These are phyloP conservation scores for Vitis riparia DNA, from an alignment of 164 flowering plant species.

Conservation along the genomic window DNA sequence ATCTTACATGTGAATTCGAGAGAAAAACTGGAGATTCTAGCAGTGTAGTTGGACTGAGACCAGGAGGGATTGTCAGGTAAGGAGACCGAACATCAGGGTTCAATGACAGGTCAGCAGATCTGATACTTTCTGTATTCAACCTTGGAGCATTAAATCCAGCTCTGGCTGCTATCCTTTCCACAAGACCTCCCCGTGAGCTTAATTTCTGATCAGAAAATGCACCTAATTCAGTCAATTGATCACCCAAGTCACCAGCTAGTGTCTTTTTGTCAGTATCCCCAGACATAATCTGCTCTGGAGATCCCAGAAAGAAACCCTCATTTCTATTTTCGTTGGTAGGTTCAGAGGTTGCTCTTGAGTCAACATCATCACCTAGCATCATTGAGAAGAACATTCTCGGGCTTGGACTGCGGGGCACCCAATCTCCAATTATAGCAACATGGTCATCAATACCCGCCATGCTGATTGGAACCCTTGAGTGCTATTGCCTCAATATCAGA, in stretches of 20 bases:
- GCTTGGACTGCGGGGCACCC: constrained; percentile 65
- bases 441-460: constrained; percentile 69
- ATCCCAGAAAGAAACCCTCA: constrained; percentile 19
- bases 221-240: constrained; percentile 21
- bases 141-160: constrained; percentile 83
- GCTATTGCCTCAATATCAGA: not conserved
- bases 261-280: constrained; percentile 15
- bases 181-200: constrained; percentile 52
- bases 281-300: constrained; percentile 19
- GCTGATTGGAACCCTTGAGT: constrained; percentile 2
- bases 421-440: constrained; percentile 62
- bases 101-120: constrained; percentile 42
- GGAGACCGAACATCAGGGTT: constrained; percentile 55
- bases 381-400: constrained; percentile 55
- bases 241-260: constrained; percentile 15
- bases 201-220: constrained; percentile 33
- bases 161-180: constrained; percentile 80
- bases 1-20: constrained; percentile 75
- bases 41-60: constrained; percentile 81
- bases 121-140: constrained; percentile 64
- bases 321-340: constrained; percentile 23
- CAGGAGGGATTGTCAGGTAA: constrained; percentile 76
- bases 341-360: constrained; percentile 32
- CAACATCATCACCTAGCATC: constrained; percentile 35
- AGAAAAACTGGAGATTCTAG: constrained; percentile 91